Evolutionary conservation across 345 rosid genomes (phyloP).

Genomic region (Heritiera littoralis): DNA sequence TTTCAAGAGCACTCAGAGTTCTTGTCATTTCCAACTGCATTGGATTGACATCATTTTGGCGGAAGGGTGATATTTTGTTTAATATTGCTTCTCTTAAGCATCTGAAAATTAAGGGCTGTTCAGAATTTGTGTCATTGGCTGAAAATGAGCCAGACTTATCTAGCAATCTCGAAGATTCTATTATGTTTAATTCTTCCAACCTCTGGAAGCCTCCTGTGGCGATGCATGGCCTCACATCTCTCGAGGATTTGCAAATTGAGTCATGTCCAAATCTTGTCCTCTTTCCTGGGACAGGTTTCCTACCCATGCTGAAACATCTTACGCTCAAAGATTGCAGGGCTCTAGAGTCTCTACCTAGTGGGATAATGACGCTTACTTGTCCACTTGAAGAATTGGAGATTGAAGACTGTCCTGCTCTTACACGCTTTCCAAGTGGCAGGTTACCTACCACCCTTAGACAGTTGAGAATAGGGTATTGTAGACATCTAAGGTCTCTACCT

Average conservation of each 20-base stretch:
- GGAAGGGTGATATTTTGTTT: background rate
- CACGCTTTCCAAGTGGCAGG: conserved; percentile 7
- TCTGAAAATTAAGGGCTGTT: conserved; percentile 6
- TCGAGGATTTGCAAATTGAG: conserved; percentile 19
- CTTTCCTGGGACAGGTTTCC: conserved; percentile 16
- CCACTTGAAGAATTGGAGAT: conserved; percentile 21
- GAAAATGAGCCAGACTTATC: background rate
- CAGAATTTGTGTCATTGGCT: conserved; percentile 6
- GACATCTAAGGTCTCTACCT: conserved; percentile 11
- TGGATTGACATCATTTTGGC: conserved; percentile 13
- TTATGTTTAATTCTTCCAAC: background rate
- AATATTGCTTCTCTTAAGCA: conserved; percentile 8
- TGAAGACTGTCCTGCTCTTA: conserved; percentile 8
- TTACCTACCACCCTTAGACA: background rate
- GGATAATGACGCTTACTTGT: conserved; percentile 8
- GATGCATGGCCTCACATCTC: background rate
- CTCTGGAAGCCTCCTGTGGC: conserved; percentile 8
- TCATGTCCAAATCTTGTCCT: conserved; percentile 20
- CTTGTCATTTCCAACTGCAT: conserved; percentile 15
- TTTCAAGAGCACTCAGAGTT: background rate
- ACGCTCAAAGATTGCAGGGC: conserved; percentile 6
- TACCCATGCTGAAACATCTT: conserved; percentile 12
- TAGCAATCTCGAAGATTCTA: conserved; percentile 6
- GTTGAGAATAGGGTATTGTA: background rate
- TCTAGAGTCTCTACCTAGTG: conserved; percentile 5